Base-by-base conservation (phyloP, 2,329 filamentous ascomycete genomes). In the Colletotrichum gigasporum region DNA sequence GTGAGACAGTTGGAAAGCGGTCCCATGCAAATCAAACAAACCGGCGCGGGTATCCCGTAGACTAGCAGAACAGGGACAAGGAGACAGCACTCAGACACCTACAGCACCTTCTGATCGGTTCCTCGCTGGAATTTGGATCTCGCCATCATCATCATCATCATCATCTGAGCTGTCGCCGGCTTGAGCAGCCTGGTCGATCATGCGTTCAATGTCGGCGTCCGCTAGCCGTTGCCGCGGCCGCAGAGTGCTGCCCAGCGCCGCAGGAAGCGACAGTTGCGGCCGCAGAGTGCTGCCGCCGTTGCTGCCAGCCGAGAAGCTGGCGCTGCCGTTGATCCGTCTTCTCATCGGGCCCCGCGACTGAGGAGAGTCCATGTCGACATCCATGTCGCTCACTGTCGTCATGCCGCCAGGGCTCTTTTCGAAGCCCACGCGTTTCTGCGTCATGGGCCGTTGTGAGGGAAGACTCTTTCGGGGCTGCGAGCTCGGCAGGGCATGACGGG, bases 131-230 rank as follows among this genome's bases (percentile, higher is more conserved):
- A 87, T 75, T 52, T 81, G 75, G 58, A 88, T 88, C 70, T 88
- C 85, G 30, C 82, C 83, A 22, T 64, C 61, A 28, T 88, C 86
- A 14, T 86, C 83, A 22, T 64, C 61, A 28, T 88, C 86, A 14
- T 86, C 87, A 44, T 87, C 86, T 16, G 84, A 86, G 58, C 84
- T 81, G 44, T 83, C 83, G n/a, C 76, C 77, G 22, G 82, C 82
- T 2, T 80, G 83, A 2, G 79, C 82, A 2, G 80, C 84, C 34
- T 79, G 79, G 60, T 88, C 85, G 39, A 88, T 75, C 83, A 88
- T 87, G 35, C 81, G 78, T 62, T 88, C 85, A 59, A 88, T 86
- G 37, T 88, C 85, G 41, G 85, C 84, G 35, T 87, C 85, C 2
- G 78, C 78, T 37, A 88, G 68, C 4, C 75, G 72, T n/a, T 78